Conservation (phyloP, 768 basidiomycete genomes). For the Lactarius evosmus region DNA sequence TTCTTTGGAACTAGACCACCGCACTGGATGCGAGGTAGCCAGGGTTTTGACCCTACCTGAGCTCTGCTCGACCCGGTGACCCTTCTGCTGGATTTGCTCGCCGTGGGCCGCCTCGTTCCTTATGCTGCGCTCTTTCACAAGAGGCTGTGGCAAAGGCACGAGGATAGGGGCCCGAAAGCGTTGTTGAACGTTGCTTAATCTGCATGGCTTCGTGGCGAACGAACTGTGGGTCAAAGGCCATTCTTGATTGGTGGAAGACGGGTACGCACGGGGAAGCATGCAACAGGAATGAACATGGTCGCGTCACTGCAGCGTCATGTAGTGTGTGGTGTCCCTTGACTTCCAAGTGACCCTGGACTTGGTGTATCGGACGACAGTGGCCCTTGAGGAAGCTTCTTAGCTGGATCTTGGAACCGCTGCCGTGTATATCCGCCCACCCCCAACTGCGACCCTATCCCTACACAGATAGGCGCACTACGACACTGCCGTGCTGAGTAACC, state of each 20-base stretch:
- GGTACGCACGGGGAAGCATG: constrained; percentile 23
- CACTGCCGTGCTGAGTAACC: constrained; percentile 17
- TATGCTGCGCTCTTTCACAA: constrained; percentile 15
- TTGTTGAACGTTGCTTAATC: constrained; percentile 25
- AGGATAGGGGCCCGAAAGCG: constrained; percentile 25
- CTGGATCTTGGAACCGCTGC: background rate
- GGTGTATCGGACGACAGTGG: constrained; percentile 18
- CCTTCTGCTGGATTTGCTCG: constrained; percentile 26
- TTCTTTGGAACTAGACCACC: constrained; percentile 22
- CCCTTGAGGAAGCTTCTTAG: background rate
- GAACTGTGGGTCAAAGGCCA: constrained; percentile 14
- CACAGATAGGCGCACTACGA: constrained; percentile 23
- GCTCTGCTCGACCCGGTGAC: constrained; percentile 27
- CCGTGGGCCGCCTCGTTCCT: constrained; percentile 18
- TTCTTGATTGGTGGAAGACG: constrained; percentile 10
- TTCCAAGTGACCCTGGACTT: constrained; percentile 10
- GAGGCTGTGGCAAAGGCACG: constrained; percentile 10
- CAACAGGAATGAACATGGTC: constrained; percentile 2
- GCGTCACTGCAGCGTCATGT: constrained; percentile 13
- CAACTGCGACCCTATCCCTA: constrained; percentile 21
- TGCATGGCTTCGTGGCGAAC: constrained; percentile 19
- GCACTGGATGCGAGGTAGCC: constrained; percentile 22
- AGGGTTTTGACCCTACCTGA: constrained; percentile 19
- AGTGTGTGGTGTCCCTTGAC: constrained; percentile 12
- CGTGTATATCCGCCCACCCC: constrained; percentile 20